phyloP scores from a whole-genome alignment of 2,329 filamentous ascomycete genomes.

The Parafenestella ontariensis region DNA sequence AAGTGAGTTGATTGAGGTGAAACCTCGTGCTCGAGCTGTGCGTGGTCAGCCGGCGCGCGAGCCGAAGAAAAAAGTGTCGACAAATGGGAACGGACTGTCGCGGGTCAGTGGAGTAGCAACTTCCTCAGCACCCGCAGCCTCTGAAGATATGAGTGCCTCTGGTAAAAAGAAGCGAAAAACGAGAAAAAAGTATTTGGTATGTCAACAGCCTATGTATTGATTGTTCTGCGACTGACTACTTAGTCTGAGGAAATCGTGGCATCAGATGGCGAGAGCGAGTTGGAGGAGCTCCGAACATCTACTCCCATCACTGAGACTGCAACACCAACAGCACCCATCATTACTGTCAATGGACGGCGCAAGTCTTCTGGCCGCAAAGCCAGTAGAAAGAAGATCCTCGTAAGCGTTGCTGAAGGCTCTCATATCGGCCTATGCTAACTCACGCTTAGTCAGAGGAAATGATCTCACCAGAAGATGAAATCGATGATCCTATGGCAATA shows the following conservation, averaged over 20 bases:
- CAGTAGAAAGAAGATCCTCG: conserved; percentile 38
- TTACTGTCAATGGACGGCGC: conserved; percentile 28
- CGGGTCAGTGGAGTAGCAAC: conserved; percentile 22
- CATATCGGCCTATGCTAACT: conserved; percentile 5
- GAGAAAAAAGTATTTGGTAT: conserved; percentile 39
- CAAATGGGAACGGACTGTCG: conserved; percentile 32
- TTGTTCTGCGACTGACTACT: conserved; percentile 14
- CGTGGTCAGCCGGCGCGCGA: conserved; percentile 28
- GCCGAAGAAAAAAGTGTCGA: conserved; percentile 34
- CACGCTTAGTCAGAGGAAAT: conserved; percentile 34
- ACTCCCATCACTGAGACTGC: conserved; percentile 10
- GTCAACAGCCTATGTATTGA: background rate
- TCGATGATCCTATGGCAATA: conserved; percentile 32
- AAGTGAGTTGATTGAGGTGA: conserved; percentile 15
- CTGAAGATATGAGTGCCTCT: conserved; percentile 28
- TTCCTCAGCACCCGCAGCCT: conserved; percentile 19
- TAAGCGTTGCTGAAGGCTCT: conserved; percentile 20
- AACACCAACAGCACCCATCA: conserved; percentile 15
- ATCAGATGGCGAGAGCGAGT: conserved; percentile 33
- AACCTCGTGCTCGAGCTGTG: conserved; percentile 26
- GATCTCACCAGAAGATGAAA: conserved; percentile 39
- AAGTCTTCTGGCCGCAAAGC: conserved; percentile 35
- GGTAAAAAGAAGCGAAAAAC: conserved; percentile 39
- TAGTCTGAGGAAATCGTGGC: conserved; percentile 43
- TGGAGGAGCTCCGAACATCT: conserved; percentile 18